phyloP scores from a whole-genome alignment of 2,329 filamentous ascomycete genomes.

The Pyricularia grisea region DNA sequence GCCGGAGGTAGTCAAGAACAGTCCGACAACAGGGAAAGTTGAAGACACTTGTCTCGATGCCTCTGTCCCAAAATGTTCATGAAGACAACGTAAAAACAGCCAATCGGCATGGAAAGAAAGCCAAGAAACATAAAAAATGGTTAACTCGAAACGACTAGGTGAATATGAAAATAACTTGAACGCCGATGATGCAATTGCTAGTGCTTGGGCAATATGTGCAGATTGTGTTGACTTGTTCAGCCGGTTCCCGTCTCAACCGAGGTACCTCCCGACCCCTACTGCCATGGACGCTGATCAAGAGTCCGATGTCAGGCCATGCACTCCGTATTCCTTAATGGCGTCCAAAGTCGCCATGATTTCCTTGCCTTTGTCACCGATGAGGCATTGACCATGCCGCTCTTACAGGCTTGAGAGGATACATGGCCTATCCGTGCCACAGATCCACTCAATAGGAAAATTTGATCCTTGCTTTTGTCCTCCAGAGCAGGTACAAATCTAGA shows the following conservation, averaged over 20 bases:
- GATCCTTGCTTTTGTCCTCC: neutral
- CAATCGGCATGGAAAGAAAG: slow-evolving; percentile 4
- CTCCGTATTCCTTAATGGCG: slow-evolving; percentile 58
- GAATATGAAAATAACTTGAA: slow-evolving; percentile 15
- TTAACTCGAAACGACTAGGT: slow-evolving; percentile 9
- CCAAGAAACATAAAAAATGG: slow-evolving; percentile 9
- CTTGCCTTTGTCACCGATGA: slow-evolving; percentile 55
- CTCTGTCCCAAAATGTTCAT: neutral
- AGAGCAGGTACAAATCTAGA: neutral
- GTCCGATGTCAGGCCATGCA: slow-evolving; percentile 52
- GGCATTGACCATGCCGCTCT: slow-evolving; percentile 49
- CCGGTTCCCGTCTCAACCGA: slow-evolving; percentile 31
- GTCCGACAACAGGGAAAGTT: neutral
- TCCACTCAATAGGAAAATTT: slow-evolving; percentile 46
- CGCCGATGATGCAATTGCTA: slow-evolving; percentile 14
- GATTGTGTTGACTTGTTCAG: slow-evolving; percentile 8
- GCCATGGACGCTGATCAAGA: slow-evolving; percentile 51
- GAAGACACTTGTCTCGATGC: neutral
- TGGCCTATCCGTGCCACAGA: slow-evolving; percentile 48
- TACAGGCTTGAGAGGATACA: slow-evolving; percentile 50
- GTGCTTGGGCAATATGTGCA: slow-evolving; percentile 15
- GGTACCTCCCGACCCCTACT: slow-evolving; percentile 31
- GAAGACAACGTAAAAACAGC: slow-evolving; percentile 9
- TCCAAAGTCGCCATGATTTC: slow-evolving; percentile 59
- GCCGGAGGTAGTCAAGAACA: neutral